These are phyloP conservation scores for Solanum arcanum DNA, from an alignment of 257 asterid genomes.

Conservation along the genomic window DNA sequence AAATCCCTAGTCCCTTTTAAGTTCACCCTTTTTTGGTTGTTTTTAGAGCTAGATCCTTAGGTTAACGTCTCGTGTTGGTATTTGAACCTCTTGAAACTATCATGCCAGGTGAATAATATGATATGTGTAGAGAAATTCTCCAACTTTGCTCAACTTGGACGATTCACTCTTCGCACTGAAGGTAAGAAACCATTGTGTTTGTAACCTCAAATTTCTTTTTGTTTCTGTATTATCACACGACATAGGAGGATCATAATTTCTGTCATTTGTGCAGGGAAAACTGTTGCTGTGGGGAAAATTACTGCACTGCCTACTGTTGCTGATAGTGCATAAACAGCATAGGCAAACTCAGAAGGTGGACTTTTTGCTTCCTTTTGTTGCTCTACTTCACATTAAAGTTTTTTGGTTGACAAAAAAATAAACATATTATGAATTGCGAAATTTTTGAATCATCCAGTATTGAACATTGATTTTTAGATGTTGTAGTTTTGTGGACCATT, in stretches of 20 bases:
- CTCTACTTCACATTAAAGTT: background rate
- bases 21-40: background rate
- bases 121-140: constrained; percentile 76
- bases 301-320: constrained; percentile 16
- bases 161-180: constrained; percentile 96
- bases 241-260: background rate
- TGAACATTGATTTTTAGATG: background rate
- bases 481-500: background rate
- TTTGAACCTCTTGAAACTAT: background rate
- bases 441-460: background rate
- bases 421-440: background rate
- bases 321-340: constrained; percentile 2
- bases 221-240: background rate
- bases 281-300: constrained; percentile 35
- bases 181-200: constrained; percentile 26
- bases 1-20: background rate
- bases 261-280: constrained; percentile 36
- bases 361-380: background rate
- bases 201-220: background rate
- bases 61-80: background rate
- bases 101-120: constrained; percentile 54
- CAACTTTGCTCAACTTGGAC: constrained; percentile 77
- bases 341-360: background rate
- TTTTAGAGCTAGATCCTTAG: background rate
- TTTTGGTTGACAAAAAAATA: background rate